These are phyloP conservation scores for Ogataea dorogensis DNA, from an alignment of 805 yeast genomes.

Conservation along the genomic window DNA sequence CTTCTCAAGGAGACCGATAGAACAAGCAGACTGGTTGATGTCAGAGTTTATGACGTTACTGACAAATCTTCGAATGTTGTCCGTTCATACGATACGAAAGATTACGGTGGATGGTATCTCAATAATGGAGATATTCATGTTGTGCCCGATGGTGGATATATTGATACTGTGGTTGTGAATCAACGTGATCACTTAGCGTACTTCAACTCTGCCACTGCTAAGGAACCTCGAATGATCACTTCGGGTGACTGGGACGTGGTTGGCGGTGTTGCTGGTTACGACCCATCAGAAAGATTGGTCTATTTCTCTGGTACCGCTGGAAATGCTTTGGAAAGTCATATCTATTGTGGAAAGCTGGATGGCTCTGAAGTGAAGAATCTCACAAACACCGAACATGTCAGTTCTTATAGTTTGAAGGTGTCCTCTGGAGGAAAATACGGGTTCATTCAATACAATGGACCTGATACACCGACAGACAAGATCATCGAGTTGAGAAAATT, in stretches of 20 bases:
- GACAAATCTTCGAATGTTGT: slow-evolving; percentile 35
- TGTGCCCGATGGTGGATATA: slow-evolving; percentile 53
- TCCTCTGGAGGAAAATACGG: slow-evolving; percentile 59
- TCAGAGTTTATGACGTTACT: slow-evolving; percentile 42
- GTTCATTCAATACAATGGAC: slow-evolving; percentile 46
- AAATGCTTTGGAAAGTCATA: slow-evolving; percentile 56
- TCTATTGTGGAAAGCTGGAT: slow-evolving; percentile 48
- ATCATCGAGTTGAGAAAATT: slow-evolving; percentile 32
- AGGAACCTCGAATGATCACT: slow-evolving; percentile 43
- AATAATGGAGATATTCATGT: slow-evolving; percentile 37
- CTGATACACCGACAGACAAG: slow-evolving; percentile 46
- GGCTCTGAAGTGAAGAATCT: slow-evolving; percentile 23
- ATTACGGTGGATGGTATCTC: slow-evolving; percentile 55
- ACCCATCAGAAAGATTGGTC: slow-evolving; percentile 43
- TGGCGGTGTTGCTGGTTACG: slow-evolving; percentile 48
- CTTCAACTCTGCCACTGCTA: slow-evolving; percentile 45
- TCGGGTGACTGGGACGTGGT: slow-evolving; percentile 53
- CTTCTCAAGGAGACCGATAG: slow-evolving; percentile 64
- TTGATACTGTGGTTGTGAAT: slow-evolving; percentile 55
- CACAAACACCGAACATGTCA: slow-evolving; percentile 37
- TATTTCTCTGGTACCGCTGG: slow-evolving; percentile 59
- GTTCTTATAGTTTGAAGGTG: slow-evolving; percentile 49
- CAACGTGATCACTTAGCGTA: slow-evolving; percentile 67
- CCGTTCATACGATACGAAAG: slow-evolving; percentile 43
- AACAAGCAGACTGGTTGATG: slow-evolving; percentile 53